These are phyloP conservation scores for Cladosporium cucumerinum DNA, from an alignment of 2,329 filamentous ascomycete genomes.

Conservation along the genomic window DNA sequence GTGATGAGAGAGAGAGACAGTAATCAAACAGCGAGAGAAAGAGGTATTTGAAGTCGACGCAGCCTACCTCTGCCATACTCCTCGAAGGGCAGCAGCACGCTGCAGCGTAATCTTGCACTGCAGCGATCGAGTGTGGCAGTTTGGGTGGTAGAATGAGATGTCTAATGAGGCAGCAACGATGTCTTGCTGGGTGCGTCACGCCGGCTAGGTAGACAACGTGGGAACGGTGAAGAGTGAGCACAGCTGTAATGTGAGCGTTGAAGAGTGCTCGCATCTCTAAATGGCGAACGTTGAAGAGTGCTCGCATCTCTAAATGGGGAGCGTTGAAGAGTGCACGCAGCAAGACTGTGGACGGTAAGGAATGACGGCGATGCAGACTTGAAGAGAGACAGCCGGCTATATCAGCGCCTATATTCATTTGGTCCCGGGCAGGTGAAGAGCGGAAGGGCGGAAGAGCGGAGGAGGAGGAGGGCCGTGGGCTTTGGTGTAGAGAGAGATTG, in stretches of 20 bases:
- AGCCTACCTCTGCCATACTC: conserved; percentile 4
- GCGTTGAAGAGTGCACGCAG: conserved; percentile 10
- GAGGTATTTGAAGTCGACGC: conserved; percentile 14
- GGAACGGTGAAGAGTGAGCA: conserved; percentile 16
- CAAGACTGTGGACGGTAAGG: not conserved
- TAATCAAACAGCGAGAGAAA: conserved; percentile 15
- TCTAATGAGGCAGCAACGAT: conserved; percentile 16
- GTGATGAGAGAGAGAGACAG: conserved; percentile 16
- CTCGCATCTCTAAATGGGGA: conserved; percentile 4
- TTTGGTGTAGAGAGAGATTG: not conserved
- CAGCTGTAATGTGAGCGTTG: not conserved
- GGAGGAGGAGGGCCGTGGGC: not conserved
- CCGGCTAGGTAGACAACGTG: not conserved
- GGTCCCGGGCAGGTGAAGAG: conserved; percentile 9
- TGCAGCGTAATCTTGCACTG: conserved; percentile 7
- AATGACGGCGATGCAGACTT: conserved; percentile 13
- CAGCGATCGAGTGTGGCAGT: conserved; percentile 5
- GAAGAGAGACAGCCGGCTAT: conserved; percentile 14
- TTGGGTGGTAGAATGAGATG: conserved; percentile 16
- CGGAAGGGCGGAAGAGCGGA: too few relatives aligned
- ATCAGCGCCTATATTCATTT: conserved; percentile 15
- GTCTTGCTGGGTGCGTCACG: conserved; percentile 3
- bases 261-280: not conserved
- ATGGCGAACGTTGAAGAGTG: conserved; percentile 13
- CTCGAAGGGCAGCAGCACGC: not conserved